Conservation (phyloP, 1,284 basidiomycete genomes). For the Cystobasidium sp. region DNA sequence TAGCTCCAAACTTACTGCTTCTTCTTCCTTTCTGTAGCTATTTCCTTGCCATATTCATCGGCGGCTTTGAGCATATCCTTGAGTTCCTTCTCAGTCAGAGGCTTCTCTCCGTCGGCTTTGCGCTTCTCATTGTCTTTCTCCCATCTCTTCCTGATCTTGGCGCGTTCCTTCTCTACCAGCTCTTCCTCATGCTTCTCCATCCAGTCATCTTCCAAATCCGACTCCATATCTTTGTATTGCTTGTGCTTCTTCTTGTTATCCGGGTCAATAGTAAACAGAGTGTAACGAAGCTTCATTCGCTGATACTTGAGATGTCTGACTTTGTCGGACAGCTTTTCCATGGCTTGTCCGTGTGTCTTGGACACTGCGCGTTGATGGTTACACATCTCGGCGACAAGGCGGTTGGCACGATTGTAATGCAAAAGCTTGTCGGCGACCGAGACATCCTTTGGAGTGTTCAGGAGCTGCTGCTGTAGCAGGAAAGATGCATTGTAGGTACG, state of each 20-base stretch:
- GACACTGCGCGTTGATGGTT: slow-evolving; percentile 94
- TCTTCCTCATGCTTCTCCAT: slow-evolving; percentile 80
- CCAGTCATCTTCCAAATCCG: slow-evolving; percentile 90
- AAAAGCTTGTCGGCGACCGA: slow-evolving; percentile 89
- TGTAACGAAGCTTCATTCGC: slow-evolving; percentile 61
- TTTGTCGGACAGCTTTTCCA: slow-evolving; percentile 87
- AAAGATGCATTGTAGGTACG: slow-evolving; percentile 97
- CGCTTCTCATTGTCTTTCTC: slow-evolving; percentile 90
- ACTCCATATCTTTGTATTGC: slow-evolving; percentile 69
- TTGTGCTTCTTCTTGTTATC: slow-evolving; percentile 66
- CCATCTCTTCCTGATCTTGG: slow-evolving; percentile 65
- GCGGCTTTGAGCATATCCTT: slow-evolving; percentile 70
- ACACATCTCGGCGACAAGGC: slow-evolving; percentile 91
- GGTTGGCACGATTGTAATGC: slow-evolving; percentile 93
- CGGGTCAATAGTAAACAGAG: slow-evolving; percentile 49
- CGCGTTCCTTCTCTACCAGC: slow-evolving; percentile 80
- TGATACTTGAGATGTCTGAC: slow-evolving; percentile 82
- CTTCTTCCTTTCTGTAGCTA: slow-evolving; percentile 81
- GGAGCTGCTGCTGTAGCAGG: slow-evolving; percentile 86
- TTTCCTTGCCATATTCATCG: slow-evolving; percentile 73
- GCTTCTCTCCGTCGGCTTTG: slow-evolving; percentile 69
- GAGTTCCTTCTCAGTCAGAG: slow-evolving; percentile 64
- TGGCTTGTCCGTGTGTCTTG: slow-evolving; percentile 86
- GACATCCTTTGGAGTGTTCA: slow-evolving; percentile 70
- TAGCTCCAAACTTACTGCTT: slow-evolving; percentile 63